Evolutionary conservation across 2,329 filamentous ascomycete species (phyloP).

Genomic region (Hymenoscyphus albidus): DNA sequence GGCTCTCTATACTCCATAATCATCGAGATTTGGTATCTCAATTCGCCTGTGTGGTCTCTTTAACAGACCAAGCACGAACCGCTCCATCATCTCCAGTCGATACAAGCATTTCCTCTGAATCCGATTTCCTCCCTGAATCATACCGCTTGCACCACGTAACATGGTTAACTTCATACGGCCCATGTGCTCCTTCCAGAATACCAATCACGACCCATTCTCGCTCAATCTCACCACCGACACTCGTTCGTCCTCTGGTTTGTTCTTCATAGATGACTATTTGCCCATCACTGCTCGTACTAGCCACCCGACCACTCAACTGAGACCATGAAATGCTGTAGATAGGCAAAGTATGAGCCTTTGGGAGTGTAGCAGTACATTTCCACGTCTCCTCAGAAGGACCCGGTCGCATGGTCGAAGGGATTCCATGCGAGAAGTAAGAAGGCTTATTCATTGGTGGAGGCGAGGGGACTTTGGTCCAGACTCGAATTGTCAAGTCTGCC

Average conservation of each 20-base stretch:
- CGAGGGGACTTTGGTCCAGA: conserved; percentile 63
- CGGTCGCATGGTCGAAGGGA: conserved; percentile 87
- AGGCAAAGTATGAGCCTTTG: conserved; percentile 70
- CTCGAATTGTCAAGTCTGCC: conserved; percentile 72
- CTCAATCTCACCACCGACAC: conserved; percentile 29
- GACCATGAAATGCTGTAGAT: conserved; percentile 89
- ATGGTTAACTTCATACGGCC: conserved; percentile 92
- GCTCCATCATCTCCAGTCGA: conserved; percentile 91
- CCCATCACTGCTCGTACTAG: conserved; percentile 87
- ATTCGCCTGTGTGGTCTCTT: conserved; percentile 18
- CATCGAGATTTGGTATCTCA: neutral
- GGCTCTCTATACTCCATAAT: neutral
- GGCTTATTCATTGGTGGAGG: conserved; percentile 30
- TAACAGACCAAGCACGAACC: conserved; percentile 75
- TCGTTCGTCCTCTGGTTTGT: conserved; percentile 29
- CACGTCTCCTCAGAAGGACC: conserved; percentile 73
- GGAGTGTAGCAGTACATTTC: conserved; percentile 73
- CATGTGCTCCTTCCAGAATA: conserved; percentile 71
- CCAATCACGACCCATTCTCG: conserved; percentile 70
- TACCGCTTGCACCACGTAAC: conserved; percentile 79
- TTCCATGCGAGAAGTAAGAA: conserved; percentile 42
- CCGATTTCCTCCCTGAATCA: conserved; percentile 57
- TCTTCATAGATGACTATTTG: conserved; percentile 77
- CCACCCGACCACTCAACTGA: conserved; percentile 67
- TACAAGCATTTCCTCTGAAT: conserved; percentile 77